These are phyloP conservation scores for Theobroma cacao DNA, from an alignment of 345 rosid genomes.

Conservation along the genomic window DNA sequence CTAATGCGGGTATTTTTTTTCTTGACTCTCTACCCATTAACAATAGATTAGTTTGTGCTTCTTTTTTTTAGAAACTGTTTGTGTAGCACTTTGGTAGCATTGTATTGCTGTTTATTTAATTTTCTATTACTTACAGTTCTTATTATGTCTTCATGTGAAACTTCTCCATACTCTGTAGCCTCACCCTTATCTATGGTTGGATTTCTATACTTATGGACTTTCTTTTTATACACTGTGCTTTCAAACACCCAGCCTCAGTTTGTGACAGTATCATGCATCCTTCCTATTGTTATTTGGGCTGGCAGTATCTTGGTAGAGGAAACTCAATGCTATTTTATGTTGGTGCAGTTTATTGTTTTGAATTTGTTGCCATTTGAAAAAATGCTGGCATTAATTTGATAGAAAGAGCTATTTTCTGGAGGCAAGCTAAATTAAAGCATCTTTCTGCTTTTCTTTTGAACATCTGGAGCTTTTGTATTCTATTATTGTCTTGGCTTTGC, in stretches of 20 bases:
- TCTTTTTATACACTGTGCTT: neutral
- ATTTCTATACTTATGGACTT: neutral
- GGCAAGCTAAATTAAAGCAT: neutral
- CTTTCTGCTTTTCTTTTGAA: too few species aligned
- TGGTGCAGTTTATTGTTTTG: neutral
- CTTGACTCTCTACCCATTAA: neutral
- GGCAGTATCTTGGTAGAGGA: neutral
- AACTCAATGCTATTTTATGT: neutral
- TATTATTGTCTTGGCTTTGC: neutral
- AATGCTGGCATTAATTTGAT: neutral
- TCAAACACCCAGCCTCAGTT: neutral
- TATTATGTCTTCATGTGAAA: neutral
- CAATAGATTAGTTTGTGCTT: slow-evolving; percentile 6
- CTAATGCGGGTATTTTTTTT: slow-evolving; percentile 80
- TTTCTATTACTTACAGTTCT: neutral
- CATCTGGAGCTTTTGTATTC: neutral
- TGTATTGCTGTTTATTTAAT: slow-evolving; percentile 1
- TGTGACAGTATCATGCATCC: neutral
- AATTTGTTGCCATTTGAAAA: neutral
- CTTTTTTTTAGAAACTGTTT: neutral
- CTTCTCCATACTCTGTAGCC: neutral
- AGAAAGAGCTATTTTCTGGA: neutral
- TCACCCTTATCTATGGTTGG: neutral
- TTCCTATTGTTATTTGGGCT: neutral
- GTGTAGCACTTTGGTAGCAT: neutral